These are phyloP conservation scores for Suhomyces wounanorum DNA, from an alignment of 1,139 yeast genomes.

Conservation along the genomic window DNA sequence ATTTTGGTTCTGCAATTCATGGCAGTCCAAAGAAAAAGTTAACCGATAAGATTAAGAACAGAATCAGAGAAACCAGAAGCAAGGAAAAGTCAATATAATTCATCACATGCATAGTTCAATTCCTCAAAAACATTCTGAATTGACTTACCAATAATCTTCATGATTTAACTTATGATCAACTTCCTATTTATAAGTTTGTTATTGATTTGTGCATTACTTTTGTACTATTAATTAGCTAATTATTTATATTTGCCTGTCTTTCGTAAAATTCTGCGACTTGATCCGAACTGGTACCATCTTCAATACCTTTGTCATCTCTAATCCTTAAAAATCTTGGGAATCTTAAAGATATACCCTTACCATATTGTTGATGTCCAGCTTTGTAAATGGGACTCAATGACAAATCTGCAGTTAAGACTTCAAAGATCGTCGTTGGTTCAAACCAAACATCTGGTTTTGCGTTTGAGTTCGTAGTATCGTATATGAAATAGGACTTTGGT, in stretches of 20 bases:
- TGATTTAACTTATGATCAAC: not conserved
- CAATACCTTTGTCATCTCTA: constrained; percentile 84
- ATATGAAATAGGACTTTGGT: constrained; percentile 74
- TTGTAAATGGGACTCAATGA: constrained; percentile 91
- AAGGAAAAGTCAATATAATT: constrained; percentile 9
- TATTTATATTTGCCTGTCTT: constrained; percentile 57
- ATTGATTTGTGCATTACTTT: not conserved
- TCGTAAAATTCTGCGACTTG: constrained; percentile 90
- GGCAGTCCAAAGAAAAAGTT: constrained; percentile 20
- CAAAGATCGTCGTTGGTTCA: constrained; percentile 85
- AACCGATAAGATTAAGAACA: constrained; percentile 38
- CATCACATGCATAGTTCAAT: not conserved
- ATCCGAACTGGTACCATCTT: constrained; percentile 87
- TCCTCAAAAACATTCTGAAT: not conserved
- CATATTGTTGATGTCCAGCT: constrained; percentile 77
- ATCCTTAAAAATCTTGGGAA: constrained; percentile 87
- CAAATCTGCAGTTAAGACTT: constrained; percentile 90
- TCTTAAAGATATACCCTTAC: constrained; percentile 86
- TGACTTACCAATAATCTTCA: not conserved
- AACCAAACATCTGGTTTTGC: constrained; percentile 95
- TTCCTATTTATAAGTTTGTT: not conserved
- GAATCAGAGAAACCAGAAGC: constrained; percentile 38
- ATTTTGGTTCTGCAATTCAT: constrained; percentile 23
- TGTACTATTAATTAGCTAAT: not conserved
- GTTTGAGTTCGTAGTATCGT: constrained; percentile 60